Base-by-base conservation (phyloP, 495 filamentous ascomycete genomes). In the Podospora pseudocomata region DNA sequence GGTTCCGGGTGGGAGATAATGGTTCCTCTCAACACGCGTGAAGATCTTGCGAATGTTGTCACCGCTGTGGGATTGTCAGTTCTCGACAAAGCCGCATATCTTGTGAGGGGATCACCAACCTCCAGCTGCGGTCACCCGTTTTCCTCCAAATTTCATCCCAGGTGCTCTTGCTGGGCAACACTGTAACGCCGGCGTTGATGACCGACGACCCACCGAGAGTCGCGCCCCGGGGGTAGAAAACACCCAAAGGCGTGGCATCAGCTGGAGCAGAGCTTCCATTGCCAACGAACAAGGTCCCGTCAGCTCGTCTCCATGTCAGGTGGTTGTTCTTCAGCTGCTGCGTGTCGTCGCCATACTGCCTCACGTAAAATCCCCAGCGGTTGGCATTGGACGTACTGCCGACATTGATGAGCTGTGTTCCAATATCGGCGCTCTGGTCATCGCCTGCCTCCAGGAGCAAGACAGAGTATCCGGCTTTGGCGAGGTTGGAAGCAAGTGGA, bases 361-460 rank as follows among this genome's bases (percentile, higher is more conserved):
- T 74, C 20, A 78, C 76, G 68, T 74, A 83, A 68, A 80, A 80
- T 23, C 75, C 74, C 81, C 80, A 84, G 55, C 73, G 75, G 53
- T 75, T 75, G 32, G 79, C 73, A 16, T 66, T 71, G 2, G 70
- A 72, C 18, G 68, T 60, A 19, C 64, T 30, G 57, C 76, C 76
- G 60, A 68, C 59, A 11, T 44, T 53, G 19, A 72, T 66, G 32
- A 78, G 67, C 60, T 74, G 67, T 26, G 77, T 76, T 5, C 68
- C n/a, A 26, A 74, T 64, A 30, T 81, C 75, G 7, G 77, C 69
- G 0, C 80, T 84, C 66, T 85, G 80, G 72, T 90, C 86, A 63
- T 82, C 78, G 34, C 88, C 88, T 13, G 88, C 85, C 68, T 89
- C 86, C 19, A 89, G 74, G 1, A 89, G 74, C 4, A 88, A 82